A percentile compares a stretch with the other conserved stretches of the same genome.
Conservation (phyloP, 2,329 filamentous ascomycete genomes). For the Penicillium polonicum region DNA sequence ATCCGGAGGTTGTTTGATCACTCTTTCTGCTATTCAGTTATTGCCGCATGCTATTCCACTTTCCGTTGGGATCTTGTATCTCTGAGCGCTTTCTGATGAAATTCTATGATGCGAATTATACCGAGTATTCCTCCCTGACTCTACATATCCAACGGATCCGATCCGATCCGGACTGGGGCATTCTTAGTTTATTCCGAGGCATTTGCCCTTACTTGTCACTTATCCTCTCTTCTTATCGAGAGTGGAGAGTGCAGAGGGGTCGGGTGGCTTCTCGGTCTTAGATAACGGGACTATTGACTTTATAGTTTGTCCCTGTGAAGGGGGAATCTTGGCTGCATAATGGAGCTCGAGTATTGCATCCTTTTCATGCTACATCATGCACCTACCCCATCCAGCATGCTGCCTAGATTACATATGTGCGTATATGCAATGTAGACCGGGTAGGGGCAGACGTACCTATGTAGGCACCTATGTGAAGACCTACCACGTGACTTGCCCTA, state of each 20-base stretch:
- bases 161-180: neutral
- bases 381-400: neutral
- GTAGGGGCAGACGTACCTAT: neutral
- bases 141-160: neutral
- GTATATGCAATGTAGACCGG: neutral
- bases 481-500: constrained; percentile 6
- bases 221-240: neutral
- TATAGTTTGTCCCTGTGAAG: neutral
- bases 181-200: neutral
- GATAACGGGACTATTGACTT: neutral
- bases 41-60: constrained; percentile 5
- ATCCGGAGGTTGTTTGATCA: constrained; percentile 44
- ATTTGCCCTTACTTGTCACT: neutral
- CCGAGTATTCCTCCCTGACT: neutral
- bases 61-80: constrained; percentile 7
- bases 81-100: constrained; percentile 11
- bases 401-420: neutral
- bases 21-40: constrained; percentile 17
- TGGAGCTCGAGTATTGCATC: neutral
- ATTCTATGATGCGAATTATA: neutral
- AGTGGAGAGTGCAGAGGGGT: neutral
- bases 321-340: constrained; percentile 10
- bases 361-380: constrained; percentile 1
- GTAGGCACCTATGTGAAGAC: neutral
- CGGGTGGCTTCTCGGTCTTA: neutral